These are phyloP conservation scores for Rostrohypoxylon terebratum DNA, from an alignment of 495 filamentous ascomycete species.

Conservation along the genomic window DNA sequence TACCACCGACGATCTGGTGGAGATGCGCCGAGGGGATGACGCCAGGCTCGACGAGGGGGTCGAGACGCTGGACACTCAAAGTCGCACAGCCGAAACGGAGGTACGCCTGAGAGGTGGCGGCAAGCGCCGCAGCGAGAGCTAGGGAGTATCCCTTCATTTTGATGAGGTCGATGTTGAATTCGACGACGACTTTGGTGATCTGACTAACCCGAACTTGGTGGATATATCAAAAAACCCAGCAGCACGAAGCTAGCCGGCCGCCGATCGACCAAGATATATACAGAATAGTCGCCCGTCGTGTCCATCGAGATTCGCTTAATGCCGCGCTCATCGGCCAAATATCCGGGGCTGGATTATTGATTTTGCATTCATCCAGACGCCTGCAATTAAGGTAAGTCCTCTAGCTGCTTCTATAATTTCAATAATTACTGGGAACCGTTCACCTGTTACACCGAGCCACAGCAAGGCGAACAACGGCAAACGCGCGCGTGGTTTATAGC, in stretches of 20 bases:
- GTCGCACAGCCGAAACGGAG: conserved; percentile 55
- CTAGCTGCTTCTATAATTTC: conserved; percentile 26
- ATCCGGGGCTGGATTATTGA: conserved; percentile 32
- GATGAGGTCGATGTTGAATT: conserved; percentile 29
- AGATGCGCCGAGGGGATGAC: conserved; percentile 47
- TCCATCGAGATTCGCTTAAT: conserved; percentile 31
- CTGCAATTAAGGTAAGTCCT: conserved; percentile 19
- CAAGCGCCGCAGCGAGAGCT: conserved; percentile 47
- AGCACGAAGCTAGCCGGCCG: neutral
- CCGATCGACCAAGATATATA: conserved; percentile 34
- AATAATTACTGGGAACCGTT: conserved; percentile 22
- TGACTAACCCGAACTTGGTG: conserved; percentile 18
- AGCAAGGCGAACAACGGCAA: neutral
- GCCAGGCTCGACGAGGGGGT: conserved; percentile 52
- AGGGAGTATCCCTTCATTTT: conserved; percentile 53
- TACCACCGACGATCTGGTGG: conserved; percentile 53
- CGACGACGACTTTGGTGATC: conserved; percentile 16
- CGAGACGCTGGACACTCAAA: conserved; percentile 55
- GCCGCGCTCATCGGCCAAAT: conserved; percentile 36
- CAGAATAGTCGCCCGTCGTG: conserved; percentile 9
- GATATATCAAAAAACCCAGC: conserved; percentile 15
- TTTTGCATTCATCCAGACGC: conserved; percentile 43
- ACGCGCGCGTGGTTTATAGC: neutral
- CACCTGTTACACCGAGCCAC: conserved; percentile 27
- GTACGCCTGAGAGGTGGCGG: conserved; percentile 48